Evolutionary conservation across 768 basidiomycete species (phyloP), one percentile per base, ranked within the genome.

Genomic region (Tubosaeta brunneosetosa): DNA sequence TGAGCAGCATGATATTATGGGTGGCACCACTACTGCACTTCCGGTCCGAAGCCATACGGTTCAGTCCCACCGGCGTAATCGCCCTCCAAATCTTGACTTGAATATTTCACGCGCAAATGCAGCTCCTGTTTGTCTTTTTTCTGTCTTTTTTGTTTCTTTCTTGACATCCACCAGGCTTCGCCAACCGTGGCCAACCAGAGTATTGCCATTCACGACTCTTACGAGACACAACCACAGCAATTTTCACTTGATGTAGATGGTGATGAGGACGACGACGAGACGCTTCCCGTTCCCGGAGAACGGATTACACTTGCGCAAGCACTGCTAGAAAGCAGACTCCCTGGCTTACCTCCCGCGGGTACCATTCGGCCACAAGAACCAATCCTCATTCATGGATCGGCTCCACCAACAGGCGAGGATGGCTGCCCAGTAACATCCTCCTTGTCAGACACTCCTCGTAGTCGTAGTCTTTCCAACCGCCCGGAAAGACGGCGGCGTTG

Each of bases 301-400:
- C 76, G 77, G 26, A 85, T 93, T 34, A 85, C 82, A 26, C 77
- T 93, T 38, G 83, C 78, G 0, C 82, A 92, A 57, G 85, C 85
- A 10, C 71, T 93, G 17, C 62, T 87, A 49, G 90, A 93, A 72
- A 91, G 89, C 58, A 83, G 90, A 34, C 67, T 88, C 31, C 89
- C 90, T 7, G 77, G 85, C 33, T 63, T 88, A 13, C 87, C 90
- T 14, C 89, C 89, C 16, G 72, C 74, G 33, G 90, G 90, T 16
- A 78, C 85, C 10, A 72, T 73, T 48, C 83, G 71, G 46, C 75
- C 82, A 10, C 88, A 91, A 62, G 78, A 85, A 34, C 82, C 89
- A 27, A 85, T 90, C 34, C 61, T 90, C 19, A 70, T 91, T 26
- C 67, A 75, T 14, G 52, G 76, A n/a, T 70, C 80, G 7, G 69